A percentile compares a stretch with the other conserved stretches of the same genome.
phyloP scores from a whole-genome alignment of 805 yeast species.

The Torulaspora maleeae region DNA sequence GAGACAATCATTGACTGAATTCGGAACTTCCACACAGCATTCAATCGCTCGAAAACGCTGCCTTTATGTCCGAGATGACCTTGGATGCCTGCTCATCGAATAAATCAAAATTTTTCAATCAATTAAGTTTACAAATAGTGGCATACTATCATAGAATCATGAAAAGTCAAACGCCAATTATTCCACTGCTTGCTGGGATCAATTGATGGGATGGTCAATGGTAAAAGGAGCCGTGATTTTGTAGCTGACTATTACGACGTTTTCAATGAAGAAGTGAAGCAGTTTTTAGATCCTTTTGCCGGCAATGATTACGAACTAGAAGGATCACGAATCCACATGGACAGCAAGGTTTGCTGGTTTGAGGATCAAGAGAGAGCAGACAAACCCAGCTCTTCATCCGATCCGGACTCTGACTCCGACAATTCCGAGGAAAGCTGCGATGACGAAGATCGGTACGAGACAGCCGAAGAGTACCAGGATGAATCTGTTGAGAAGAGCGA shows the following conservation, averaged over 20 bases:
- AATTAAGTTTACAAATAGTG: not conserved
- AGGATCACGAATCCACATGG: constrained; percentile 19
- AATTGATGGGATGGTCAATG: constrained; percentile 10
- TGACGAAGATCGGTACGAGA: constrained; percentile 10
- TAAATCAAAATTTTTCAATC: constrained; percentile 1
- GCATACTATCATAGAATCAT: too few species aligned
- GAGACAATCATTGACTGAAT: constrained; percentile 4
- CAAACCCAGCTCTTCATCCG: not conserved
- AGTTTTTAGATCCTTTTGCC: constrained; percentile 17
- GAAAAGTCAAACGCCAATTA: too few species aligned
- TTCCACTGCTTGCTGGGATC: not conserved
- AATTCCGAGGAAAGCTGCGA: constrained; percentile 8
- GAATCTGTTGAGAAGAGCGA: constrained; percentile 1
- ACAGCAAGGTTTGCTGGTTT: constrained; percentile 17
- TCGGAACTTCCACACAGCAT: constrained; percentile 1
- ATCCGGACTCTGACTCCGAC: constrained; percentile 1
- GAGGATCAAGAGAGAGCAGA: constrained; percentile 2
- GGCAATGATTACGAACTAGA: constrained; percentile 13
- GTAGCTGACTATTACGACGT: constrained; percentile 18
- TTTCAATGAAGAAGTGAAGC: constrained; percentile 22
- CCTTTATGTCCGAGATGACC: not conserved
- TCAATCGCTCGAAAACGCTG: not conserved
- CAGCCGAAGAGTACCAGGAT: constrained; percentile 12
- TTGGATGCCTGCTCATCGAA: not conserved
- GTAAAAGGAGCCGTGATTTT: constrained; percentile 7